Evolutionary conservation across 129 eudicot species (phyloP), one percentile per base, ranked within the genome.

Genomic region (Calendula officinalis): DNA sequence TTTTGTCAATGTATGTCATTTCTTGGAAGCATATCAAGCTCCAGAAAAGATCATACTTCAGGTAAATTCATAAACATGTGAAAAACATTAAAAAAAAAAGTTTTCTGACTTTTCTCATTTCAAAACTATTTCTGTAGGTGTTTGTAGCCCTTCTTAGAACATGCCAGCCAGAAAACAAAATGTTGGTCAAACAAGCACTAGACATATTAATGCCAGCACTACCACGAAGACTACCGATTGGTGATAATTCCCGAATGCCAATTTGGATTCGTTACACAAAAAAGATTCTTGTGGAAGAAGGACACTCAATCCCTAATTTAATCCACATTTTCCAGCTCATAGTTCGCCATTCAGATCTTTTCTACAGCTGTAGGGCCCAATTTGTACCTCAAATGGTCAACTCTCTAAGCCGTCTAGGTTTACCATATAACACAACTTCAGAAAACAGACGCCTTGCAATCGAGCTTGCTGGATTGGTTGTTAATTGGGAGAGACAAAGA

Each of bases 361-460:
- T 92, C 77, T 92, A 92, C 80, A 84, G 95, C 17, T 88, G 92
- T 72, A 83, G 99, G 87, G 99, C 96, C 15, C 99, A 92, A 73
- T 92, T 92, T 76, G 99, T 92, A 11, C 99, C 99, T 37, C 99
- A 92, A 72, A 92, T 92, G 96, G 96, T 92, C 32, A 92, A 92
- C 70, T 88, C 99, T 71, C 89, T 92, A 22, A 92, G 96, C 55
- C 96, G 99, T 70, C 92, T 92, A 56, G 99, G 99, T 48, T 78
- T 92, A 62, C 99, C 99, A 4, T 92, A 81, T 73, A 92, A 89
- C 66, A 92, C 99, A 22, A 83, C 96, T 14, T 72, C 95, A 44
- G 99, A 92, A 76, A 92, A 92, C 74, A 81, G 99, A 66, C 99
- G 96, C 11, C 96, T 92, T 54, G 99, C 99, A 12, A 92, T 92